Base-by-base conservation (phyloP, 345 rosid species). In the Hypericum androsaemum region DNA sequence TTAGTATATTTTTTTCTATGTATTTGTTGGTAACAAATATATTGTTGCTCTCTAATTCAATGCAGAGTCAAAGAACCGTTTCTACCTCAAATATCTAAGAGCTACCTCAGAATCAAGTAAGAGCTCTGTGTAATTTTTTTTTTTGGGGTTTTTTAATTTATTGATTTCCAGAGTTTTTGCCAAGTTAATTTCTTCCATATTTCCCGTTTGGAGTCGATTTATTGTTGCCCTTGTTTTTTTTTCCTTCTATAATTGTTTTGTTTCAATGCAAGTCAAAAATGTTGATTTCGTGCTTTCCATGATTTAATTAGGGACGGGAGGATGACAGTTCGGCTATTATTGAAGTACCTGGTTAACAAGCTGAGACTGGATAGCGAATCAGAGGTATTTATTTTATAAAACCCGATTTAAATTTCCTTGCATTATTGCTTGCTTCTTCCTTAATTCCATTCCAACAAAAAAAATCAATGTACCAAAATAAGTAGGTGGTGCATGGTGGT, bases 71-170 rank as follows among this genome's bases (percentile, higher is more conserved):
- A 67, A 76, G 94, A 88, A 59, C 95, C 97, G 32, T 79, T 78
- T 66, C 70, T 94, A 79, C 99, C 95, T 48, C 99, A 88, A 62
- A 82, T 94, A 78, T 80, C 84, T 0, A 88, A 86, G 81, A 80
- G 94, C 88, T 88, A 78, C 80, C 79, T 94, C 53, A 80, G 99
- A 77, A 94, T 94, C 94, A 94, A 88, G 99, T 94, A 77, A 72
- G 32, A 22, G 32, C 4, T 22, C 32, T 22, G 32, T 4, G 4
- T 56, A 22, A 22, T 22, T 22, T 1, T 22, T 22, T 22, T 22
- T 22, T 22, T 1, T 1, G 32, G 4, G 4, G 1, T 22, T 22
- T 22, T 4, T 22, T 22, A 22, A 22, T 1, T 22, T 22, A 4
- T 22, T 22, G 2, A 22, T 22, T 22, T 22, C 32, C 32, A 22